phyloP scores from a whole-genome alignment of 352 stramenopile species.

The Aphanomyces stellatus region DNA sequence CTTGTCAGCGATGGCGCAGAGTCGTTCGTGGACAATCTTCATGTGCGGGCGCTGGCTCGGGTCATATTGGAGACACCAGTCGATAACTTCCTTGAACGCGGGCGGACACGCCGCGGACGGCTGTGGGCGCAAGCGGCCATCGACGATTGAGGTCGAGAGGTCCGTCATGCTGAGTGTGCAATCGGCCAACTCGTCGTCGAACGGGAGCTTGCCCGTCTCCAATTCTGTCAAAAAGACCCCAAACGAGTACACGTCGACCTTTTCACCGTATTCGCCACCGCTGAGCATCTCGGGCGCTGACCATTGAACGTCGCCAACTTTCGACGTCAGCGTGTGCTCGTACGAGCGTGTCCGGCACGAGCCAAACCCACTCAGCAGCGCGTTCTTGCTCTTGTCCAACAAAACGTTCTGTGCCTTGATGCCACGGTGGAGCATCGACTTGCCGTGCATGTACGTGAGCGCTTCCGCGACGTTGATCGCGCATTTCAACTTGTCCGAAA shows the following conservation, averaged over 20 bases:
- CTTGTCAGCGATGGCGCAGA: too few relatives aligned
- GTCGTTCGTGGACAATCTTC: too few relatives aligned
- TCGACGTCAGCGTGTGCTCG: slow-evolving; percentile 32
- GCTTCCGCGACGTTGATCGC: slow-evolving; percentile 25
- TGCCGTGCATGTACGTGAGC: slow-evolving; percentile 26
- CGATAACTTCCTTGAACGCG: not conserved
- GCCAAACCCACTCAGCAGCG: slow-evolving; percentile 47
- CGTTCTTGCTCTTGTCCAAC: slow-evolving; percentile 34
- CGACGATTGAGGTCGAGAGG: not conserved
- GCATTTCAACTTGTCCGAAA: slow-evolving; percentile 11
- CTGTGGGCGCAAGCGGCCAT: not conserved
- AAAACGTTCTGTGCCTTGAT: slow-evolving; percentile 30
- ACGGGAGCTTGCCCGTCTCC: slow-evolving; percentile 26
- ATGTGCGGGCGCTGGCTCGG: not conserved
- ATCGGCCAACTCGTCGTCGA: slow-evolving; percentile 31
- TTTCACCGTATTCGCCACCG: slow-evolving; percentile 30
- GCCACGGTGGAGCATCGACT: slow-evolving; percentile 25
- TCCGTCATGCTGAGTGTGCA: not conserved
- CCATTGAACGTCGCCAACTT: slow-evolving; percentile 35
- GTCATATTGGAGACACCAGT: slow-evolving; percentile 3
- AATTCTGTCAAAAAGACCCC: slow-evolving; percentile 29
- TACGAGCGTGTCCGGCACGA: slow-evolving; percentile 26
- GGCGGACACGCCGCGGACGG: not conserved
- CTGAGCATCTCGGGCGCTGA: slow-evolving; percentile 37
- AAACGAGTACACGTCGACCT: slow-evolving; percentile 31